These are phyloP conservation scores for Suhomyces coccinellae DNA, from an alignment of 1,139 yeast genomes.

Conservation along the genomic window DNA sequence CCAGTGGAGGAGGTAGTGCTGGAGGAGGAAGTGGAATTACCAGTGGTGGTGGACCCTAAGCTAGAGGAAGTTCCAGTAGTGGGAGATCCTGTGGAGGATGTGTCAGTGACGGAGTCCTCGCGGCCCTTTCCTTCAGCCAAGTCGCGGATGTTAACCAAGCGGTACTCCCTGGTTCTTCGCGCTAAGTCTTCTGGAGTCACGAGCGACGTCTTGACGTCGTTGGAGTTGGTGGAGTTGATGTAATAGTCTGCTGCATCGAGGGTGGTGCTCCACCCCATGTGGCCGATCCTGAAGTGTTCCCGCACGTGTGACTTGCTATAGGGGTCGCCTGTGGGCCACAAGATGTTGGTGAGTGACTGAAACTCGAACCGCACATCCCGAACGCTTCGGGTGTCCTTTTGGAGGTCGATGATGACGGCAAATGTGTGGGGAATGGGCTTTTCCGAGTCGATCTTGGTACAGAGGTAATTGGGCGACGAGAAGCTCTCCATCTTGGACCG, in stretches of 20 bases:
- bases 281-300: constrained; percentile 53
- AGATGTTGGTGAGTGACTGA: constrained; percentile 35
- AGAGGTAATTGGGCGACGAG: constrained; percentile 41
- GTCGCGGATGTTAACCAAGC: constrained; percentile 25
- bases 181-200: constrained; percentile 39
- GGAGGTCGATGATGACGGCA: constrained; percentile 44
- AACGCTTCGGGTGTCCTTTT: constrained; percentile 31
- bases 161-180: constrained; percentile 38
- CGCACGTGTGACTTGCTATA: constrained; percentile 41
- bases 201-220: constrained; percentile 31
- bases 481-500: constrained; percentile 21
- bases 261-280: constrained; percentile 47
- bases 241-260: constrained; percentile 49
- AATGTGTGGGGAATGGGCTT: constrained; percentile 49
- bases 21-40: neutral
- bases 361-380: constrained; percentile 36
- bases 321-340: constrained; percentile 61
- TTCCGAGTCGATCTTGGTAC: constrained; percentile 42
- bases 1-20: neutral
- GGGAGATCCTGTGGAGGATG: too few species aligned
- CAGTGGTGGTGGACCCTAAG: neutral
- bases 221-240: constrained; percentile 40
- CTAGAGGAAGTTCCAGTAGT: neutral
- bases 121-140: constrained; percentile 16
- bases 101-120: neutral